Evolutionary conservation across 2,329 filamentous ascomycete species (phyloP), one percentile per base, ranked within the genome.

Genomic region (Pestalotiopsis sp.): DNA sequence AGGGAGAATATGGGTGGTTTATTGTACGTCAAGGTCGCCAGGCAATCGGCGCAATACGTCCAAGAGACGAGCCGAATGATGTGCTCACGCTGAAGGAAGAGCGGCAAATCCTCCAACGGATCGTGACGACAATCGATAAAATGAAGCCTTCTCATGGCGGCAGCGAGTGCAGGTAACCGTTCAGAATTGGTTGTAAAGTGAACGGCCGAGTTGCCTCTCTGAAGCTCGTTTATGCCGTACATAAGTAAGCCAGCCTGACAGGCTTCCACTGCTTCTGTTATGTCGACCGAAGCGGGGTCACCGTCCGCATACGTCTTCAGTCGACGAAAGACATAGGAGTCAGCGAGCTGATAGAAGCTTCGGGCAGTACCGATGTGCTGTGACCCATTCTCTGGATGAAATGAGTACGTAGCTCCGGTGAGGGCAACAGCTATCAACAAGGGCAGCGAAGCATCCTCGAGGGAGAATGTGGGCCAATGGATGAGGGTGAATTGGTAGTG

Each of bases 191-290:
- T 41, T 4, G 25, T 4, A 7, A 38, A 64, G 11, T 68, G 67
- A 27, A 69, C 66, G 12, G 5, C 45, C 9, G n/a, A 49, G 62
- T 69, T 66, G 4, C 63, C 36, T 49, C 65, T 38, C 39, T 68
- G n/a, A 11, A 68, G 68, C 0, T 52, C 63, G n/a, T 67, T 49
- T 5, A 70, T 20, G 5, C n/a, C 67, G 23, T 68, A 66, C 64
- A 70, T 68, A n/a, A 70, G 64, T 7, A 70, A 64, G 41, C 59
- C 64, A 20, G 69, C 69, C 23, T 70, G 69, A 14, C 67, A 70
- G n/a, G 64, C 23, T 9, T 69, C 49, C 2, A 70, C 55, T 9
- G 62, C 12, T n/a, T 49, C 62, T 52, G 20, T 12, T 4, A 41
- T 27, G 27, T 58, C 45, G 58, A 4, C 13, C 14, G 23, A 11